These are phyloP conservation scores for Alternaria panax DNA, from an alignment of 2,329 filamentous ascomycete species.

Conservation along the genomic window DNA sequence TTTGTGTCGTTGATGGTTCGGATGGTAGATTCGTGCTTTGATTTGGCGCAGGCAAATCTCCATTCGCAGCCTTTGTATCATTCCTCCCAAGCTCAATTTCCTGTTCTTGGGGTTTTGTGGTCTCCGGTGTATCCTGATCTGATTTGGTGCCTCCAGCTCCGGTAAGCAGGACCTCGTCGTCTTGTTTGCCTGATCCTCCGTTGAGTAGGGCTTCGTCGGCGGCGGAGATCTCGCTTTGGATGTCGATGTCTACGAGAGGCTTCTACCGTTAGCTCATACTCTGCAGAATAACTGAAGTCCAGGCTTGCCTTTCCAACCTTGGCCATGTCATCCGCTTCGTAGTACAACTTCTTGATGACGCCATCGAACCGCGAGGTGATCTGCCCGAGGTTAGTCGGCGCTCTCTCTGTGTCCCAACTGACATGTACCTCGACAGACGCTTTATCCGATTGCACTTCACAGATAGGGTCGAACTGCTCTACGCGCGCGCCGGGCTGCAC, in stretches of 20 bases:
- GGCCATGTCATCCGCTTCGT: constrained; percentile 94
- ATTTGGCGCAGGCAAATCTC: constrained; percentile 22
- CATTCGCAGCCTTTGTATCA: constrained; percentile 41
- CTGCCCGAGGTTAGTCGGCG: constrained; percentile 53
- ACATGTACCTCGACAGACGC: constrained; percentile 67
- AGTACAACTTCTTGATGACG: constrained; percentile 94
- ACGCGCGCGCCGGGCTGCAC: constrained; percentile 94
- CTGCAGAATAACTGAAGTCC: background rate
- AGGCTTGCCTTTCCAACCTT: constrained; percentile 76
- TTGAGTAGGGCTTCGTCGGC: constrained; percentile 61
- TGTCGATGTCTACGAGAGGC: constrained; percentile 93
- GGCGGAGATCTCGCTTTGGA: constrained; percentile 75
- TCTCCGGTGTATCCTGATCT: constrained; percentile 21
- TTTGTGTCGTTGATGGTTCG: constrained; percentile 30
- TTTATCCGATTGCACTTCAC: constrained; percentile 98
- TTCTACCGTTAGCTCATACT: constrained; percentile 48
- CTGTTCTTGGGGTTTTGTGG: constrained; percentile 25
- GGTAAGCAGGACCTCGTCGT: constrained; percentile 12
- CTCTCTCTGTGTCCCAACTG: background rate
- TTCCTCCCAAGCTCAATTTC: constrained; percentile 42
- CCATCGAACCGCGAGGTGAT: constrained; percentile 96
- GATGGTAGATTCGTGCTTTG: constrained; percentile 30
- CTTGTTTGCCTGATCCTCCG: constrained; percentile 40
- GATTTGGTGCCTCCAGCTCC: constrained; percentile 26
- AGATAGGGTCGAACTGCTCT: constrained; percentile 97